Conservation (phyloP, 2,329 filamentous ascomycete species). For the Talaromyces albobiverticillius region DNA sequence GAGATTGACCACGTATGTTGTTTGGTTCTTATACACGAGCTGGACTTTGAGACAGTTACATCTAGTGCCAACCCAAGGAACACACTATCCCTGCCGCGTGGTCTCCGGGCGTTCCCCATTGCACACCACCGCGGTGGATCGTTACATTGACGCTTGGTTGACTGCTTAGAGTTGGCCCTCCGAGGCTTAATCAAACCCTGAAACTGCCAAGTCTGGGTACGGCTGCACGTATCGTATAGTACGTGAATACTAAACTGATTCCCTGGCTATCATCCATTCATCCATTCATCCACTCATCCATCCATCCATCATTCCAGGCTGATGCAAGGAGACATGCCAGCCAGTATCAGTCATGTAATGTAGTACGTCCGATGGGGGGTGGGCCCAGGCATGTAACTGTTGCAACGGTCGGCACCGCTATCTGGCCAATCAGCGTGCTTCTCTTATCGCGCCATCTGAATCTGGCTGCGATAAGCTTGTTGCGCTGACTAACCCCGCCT, state of each 20-base stretch:
- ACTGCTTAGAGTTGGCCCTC: too few relatives aligned
- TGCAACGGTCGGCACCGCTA: background rate
- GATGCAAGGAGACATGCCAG: background rate
- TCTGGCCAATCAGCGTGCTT: slow-evolving; percentile 4
- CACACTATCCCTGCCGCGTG: slow-evolving; percentile 4
- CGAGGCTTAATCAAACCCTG: too few relatives aligned
- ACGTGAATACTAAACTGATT: too few relatives aligned
- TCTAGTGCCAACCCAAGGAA: background rate
- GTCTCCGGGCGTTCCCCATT: background rate
- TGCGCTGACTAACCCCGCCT: background rate
- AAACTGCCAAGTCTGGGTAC: too few relatives aligned
- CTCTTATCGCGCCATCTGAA: background rate
- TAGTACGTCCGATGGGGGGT: background rate
- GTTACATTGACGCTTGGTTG: too few relatives aligned
- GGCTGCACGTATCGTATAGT: too few relatives aligned
- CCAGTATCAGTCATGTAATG: background rate
- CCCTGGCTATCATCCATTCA: too few relatives aligned
- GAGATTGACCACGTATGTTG: too few relatives aligned
- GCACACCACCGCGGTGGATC: too few relatives aligned
- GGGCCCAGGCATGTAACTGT: slow-evolving; percentile 14
- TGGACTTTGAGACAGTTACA: slow-evolving; percentile 14
- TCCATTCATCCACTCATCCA: too few relatives aligned
- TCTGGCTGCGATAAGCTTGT: background rate
- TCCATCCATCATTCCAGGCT: too few relatives aligned
- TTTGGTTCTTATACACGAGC: too few relatives aligned